Percentiles rank a stretch among this genome's conserved stretches.
These are phyloP conservation scores for Gymnopilus dilepis DNA, from an alignment of 768 basidiomycete genomes.

Conservation along the genomic window DNA sequence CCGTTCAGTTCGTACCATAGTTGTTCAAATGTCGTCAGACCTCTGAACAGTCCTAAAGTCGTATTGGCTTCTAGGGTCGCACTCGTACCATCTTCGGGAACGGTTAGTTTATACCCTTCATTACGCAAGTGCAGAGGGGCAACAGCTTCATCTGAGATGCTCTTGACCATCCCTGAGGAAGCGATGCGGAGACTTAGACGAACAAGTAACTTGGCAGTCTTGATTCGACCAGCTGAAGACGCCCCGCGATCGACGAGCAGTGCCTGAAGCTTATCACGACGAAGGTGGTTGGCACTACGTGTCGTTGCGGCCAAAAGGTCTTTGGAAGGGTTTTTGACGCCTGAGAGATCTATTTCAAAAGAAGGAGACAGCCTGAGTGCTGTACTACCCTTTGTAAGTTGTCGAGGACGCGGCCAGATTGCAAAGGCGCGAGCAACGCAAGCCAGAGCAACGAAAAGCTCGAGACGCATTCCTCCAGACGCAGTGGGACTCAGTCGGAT, in stretches of 20 bases:
- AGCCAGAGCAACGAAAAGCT: not conserved
- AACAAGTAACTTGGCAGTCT: constrained; percentile 46
- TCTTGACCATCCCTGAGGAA: constrained; percentile 36
- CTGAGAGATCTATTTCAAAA: constrained; percentile 49
- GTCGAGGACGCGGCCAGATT: constrained; percentile 48
- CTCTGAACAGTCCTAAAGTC: constrained; percentile 71
- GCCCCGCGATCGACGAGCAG: constrained; percentile 67
- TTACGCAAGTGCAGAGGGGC: constrained; percentile 53
- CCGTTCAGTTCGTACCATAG: constrained; percentile 64
- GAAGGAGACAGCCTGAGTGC: constrained; percentile 40
- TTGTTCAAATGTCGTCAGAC: constrained; percentile 76
- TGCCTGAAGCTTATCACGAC: constrained; percentile 60
- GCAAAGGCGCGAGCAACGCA: constrained; percentile 26
- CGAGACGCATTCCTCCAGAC: not conserved
- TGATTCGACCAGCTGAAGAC: constrained; percentile 46
- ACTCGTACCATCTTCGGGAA: constrained; percentile 60
- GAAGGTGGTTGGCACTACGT: constrained; percentile 49
- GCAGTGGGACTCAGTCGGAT: too few species aligned
- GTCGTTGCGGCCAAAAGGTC: constrained; percentile 62
- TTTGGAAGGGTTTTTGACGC: constrained; percentile 47
- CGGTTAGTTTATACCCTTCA: constrained; percentile 63
- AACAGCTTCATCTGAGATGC: constrained; percentile 62
- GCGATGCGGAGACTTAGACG: constrained; percentile 52
- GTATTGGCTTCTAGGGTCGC: constrained; percentile 66
- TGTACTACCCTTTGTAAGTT: constrained; percentile 45